Evolutionary conservation across 352 stramenopile genomes (phyloP).

Genomic region (Phytophthora aleatoria): DNA sequence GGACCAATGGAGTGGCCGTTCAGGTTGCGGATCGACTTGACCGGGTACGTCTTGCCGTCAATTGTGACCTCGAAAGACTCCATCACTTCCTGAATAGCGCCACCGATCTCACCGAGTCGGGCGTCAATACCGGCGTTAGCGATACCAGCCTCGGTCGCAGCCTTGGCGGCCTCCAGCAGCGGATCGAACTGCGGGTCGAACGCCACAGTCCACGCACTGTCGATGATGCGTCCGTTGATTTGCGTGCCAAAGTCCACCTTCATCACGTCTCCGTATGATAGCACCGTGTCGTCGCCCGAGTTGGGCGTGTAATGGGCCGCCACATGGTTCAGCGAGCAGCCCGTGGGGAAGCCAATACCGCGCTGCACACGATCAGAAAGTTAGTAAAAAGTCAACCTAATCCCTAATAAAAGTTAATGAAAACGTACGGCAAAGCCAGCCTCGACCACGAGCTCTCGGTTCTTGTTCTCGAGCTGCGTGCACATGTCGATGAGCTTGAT

Average conservation of each 20-base stretch:
- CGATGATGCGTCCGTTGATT: constrained; percentile 97
- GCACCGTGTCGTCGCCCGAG: constrained; percentile 93
- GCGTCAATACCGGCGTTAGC: constrained; percentile 94
- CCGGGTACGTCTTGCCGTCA: constrained; percentile 94
- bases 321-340: constrained; percentile 97
- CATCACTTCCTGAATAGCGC: constrained; percentile 31
- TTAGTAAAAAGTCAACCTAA: not conserved
- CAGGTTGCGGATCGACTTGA: constrained; percentile 97
- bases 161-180: constrained; percentile 90
- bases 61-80: constrained; percentile 83
- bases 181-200: constrained; percentile 96
- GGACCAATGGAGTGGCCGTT: constrained; percentile 98
- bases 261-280: constrained; percentile 97
- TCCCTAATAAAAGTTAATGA: constrained; percentile 44
- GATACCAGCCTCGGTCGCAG: constrained; percentile 95
- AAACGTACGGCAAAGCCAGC: constrained; percentile 77
- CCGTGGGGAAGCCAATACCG: constrained; percentile 83
- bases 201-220: constrained; percentile 96
- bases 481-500: constrained; percentile 97
- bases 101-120: constrained; percentile 62
- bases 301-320: constrained; percentile 99
- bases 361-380: constrained; percentile 13
- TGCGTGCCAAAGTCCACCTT: constrained; percentile 98
- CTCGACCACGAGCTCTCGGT: constrained; percentile 95
- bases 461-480: constrained; percentile 96